Base-by-base conservation (phyloP, 768 basidiomycete genomes). In the Suillus lakei region DNA sequence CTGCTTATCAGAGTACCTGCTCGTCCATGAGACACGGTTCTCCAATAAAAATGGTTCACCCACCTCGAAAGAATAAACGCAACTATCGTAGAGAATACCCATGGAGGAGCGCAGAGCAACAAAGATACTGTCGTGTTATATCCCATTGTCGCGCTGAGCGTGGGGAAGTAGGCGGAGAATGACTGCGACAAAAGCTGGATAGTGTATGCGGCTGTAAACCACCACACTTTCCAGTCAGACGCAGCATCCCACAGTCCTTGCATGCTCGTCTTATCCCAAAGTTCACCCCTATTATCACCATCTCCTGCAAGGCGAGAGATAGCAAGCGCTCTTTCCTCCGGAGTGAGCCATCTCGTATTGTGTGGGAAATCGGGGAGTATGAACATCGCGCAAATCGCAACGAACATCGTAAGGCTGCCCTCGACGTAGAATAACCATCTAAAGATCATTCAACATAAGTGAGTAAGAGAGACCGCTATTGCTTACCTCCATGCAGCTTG, bases 1-100 rank as follows among this genome's bases (percentile, higher is more conserved):
- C 8, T 77, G 79, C 69, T 77, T 78, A 76, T 95, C 93, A 0
- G 92, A 91, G 77, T 91, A 90, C 65, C 88, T 85, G n/a, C 1
- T 34, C 5, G 10, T 32, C 53, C 9, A 36, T 39, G 39, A 18
- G 39, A 21, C 15, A 12, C 26, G 9, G 5, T 15, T 34, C 38
- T 8, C 43, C 13, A 12, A 39, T 28, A 64, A 23, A n/a, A 26
- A 12, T 28, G 9, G 8, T 41, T 51, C n/a, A 55, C 59, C 16
- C 23, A 59, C 62, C 55, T 63, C 6, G 66, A 46, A 18, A 64
- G 50, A 15, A 48, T 41, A 30, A 83, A 76, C 0, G 82, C 79
- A 34, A 69, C 64, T 32, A 78, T 60, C 8, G 74, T 73, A 2
- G 72, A 70, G 41, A 79, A 75, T 10, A 66, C 71, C 71, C 74